Base-by-base conservation (phyloP, 139 green algal genomes). In the Tetraselmis striata region DNA sequence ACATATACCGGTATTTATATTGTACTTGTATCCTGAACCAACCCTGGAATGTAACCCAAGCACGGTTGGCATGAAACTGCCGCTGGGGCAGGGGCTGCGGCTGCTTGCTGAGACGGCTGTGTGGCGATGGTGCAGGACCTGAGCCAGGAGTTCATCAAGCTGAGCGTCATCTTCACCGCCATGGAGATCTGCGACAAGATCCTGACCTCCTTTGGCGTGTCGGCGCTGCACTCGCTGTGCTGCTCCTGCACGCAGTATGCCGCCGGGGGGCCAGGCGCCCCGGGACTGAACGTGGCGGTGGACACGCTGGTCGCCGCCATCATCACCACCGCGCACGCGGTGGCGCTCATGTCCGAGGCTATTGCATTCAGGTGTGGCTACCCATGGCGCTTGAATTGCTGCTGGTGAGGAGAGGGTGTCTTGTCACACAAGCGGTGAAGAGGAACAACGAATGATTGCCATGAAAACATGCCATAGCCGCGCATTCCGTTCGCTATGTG, bases 141-240 rank as follows among this genome's bases (percentile, higher is more conserved):
- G 18, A 93, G 86, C 23, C 88, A 92, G 22, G 95, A 98, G 87
- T 96, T 98, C 76, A 85, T 98, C 24, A 97, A 98, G 88, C 94
- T 98, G 77, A 88, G 87, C 29, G 92, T 97, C 24, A 85, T 98
- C 22, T 93, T 93, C 59, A 93, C 86, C 24, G 91, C 92, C 0
- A 86, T 98, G 31, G 95, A 98, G 82, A 93, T 98, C 29, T 83
- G 89, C 28, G 95, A 98, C 85, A 97, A 97, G 91, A 96, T 97
- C 59, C 86, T 95, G 58, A 92, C 87, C 82, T 95, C 94, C 78
- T 96, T 98, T 90, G 92, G 88, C 1, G 86, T 96, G 23, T 93
- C 97, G 79, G 89, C 93, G 76, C 83, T 97, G 30, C 92, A 96
- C 83, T 90, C 94, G 1, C 87, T 98, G 75, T 90, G 86, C 26